phyloP scores from a whole-genome alignment of 2,329 filamentous ascomycete genomes.

The Claviceps capensis region DNA sequence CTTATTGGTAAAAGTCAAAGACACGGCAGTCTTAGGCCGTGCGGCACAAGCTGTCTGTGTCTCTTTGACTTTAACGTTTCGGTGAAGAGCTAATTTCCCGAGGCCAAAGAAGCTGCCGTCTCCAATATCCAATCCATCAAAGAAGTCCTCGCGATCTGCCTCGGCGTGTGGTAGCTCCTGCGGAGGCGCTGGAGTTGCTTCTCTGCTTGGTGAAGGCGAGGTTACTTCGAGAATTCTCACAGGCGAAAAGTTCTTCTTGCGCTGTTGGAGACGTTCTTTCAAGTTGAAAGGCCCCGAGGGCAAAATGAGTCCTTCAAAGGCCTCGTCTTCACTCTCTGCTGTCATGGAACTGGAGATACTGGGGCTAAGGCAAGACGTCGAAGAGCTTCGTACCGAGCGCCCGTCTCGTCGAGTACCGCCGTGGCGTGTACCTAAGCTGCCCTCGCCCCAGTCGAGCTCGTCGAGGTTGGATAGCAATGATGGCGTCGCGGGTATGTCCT shows the following conservation, averaged over 20 bases:
- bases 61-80: conserved; percentile 80
- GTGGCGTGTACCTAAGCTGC: conserved; percentile 80
- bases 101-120: conserved; percentile 71
- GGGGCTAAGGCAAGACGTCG: conserved; percentile 75
- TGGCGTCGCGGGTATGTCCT: conserved; percentile 50
- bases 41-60: conserved; percentile 54
- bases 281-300: conserved; percentile 77
- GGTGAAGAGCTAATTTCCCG: conserved; percentile 71
- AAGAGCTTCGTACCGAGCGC: conserved; percentile 73
- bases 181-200: conserved; percentile 1
- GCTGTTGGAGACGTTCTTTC: conserved; percentile 59
- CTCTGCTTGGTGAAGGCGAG: conserved; percentile 1
- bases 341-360: conserved; percentile 87
- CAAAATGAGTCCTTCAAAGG: conserved; percentile 75
- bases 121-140: conserved; percentile 76
- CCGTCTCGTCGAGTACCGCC: conserved; percentile 71
- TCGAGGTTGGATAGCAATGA: conserved; percentile 39
- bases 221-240: conserved; percentile 30
- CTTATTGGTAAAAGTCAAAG: conserved; percentile 84
- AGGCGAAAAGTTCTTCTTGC: conserved; percentile 48
- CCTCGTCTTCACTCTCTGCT: conserved; percentile 85
- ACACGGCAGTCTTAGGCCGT: conserved; percentile 61
- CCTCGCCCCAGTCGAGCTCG: conserved; percentile 89
- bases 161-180: conserved; percentile 22
- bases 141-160: conserved; percentile 59